Evolutionary conservation across 1,284 basidiomycete genomes (phyloP).

Genomic region (Trichosporon sp.): DNA sequence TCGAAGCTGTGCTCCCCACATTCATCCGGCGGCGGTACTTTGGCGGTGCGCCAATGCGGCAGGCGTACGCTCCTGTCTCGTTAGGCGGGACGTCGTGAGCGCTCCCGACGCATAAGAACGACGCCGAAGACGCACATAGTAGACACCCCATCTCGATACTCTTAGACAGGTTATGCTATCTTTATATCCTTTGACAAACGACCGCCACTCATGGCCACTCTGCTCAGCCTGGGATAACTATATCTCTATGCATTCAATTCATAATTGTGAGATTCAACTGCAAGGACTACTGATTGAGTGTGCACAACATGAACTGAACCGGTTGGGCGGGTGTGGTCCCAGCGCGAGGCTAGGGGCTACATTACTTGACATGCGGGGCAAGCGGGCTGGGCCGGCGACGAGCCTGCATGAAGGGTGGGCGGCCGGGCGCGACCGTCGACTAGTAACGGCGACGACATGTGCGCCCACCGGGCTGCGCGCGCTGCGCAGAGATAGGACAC

Average conservation of each 20-base stretch:
- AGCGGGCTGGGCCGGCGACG: too few relatives aligned
- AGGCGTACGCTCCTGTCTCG: slow-evolving; percentile 17
- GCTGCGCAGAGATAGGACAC: too few relatives aligned
- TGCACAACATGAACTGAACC: slow-evolving; percentile 16
- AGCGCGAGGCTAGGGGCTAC: background rate
- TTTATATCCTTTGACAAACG: too few relatives aligned
- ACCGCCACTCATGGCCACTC: too few relatives aligned
- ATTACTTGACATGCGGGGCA: slow-evolving; percentile 12
- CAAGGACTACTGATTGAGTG: slow-evolving; percentile 7
- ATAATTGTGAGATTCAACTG: slow-evolving; percentile 5
- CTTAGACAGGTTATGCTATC: too few relatives aligned
- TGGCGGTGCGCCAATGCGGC: background rate
- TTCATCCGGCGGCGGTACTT: slow-evolving; percentile 14
- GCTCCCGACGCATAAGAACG: background rate
- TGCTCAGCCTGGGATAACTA: background rate
- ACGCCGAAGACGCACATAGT: background rate
- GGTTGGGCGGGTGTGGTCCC: background rate
- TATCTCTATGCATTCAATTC: slow-evolving; percentile 17
- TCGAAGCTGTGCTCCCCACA: slow-evolving; percentile 27
- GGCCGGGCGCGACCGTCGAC: too few relatives aligned
- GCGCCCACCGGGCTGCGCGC: too few relatives aligned
- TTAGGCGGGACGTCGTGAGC: background rate
- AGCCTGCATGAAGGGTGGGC: background rate
- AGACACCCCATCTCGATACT: too few relatives aligned
- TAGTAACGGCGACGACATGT: too few relatives aligned